These are phyloP conservation scores for Planoprotostelium fungivorum DNA, from an alignment of 78 protist genomes.

Conservation along the genomic window DNA sequence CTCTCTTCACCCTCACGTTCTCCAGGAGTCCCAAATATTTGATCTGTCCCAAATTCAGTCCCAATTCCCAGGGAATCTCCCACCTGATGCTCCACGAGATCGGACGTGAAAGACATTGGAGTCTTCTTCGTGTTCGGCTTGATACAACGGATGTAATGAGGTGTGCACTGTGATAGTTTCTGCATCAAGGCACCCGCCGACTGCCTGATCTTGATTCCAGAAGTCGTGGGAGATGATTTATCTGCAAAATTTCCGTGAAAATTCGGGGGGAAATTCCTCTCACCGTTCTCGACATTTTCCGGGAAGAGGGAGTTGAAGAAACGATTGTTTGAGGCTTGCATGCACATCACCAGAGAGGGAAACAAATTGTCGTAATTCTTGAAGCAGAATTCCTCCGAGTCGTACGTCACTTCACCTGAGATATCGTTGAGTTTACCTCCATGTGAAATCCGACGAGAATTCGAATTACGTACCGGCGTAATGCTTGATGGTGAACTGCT, in stretches of 20 bases:
- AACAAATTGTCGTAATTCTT: constrained; percentile 66
- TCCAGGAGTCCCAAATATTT: constrained; percentile 84
- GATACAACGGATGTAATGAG: constrained; percentile 91
- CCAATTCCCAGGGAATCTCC: not conserved
- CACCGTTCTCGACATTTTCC: constrained; percentile 35
- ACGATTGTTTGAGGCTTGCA: constrained; percentile 45
- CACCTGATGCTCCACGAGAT: constrained; percentile 69
- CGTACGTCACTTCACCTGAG: constrained; percentile 43
- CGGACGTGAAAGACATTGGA: constrained; percentile 31
- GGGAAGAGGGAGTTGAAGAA: constrained; percentile 60
- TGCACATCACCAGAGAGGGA: constrained; percentile 42
- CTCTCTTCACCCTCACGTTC: constrained; percentile 87
- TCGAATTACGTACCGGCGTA: constrained; percentile 44
- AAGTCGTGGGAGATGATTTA: constrained; percentile 41
- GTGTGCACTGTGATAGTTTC: constrained; percentile 49
- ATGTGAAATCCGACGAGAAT: not conserved
- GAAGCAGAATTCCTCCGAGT: constrained; percentile 48
- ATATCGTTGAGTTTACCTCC: not conserved
- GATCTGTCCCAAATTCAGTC: not conserved
- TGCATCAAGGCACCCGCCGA: constrained; percentile 57
- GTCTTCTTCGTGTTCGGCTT: constrained; percentile 77
- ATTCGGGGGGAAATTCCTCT: not conserved
- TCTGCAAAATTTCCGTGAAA: not conserved
- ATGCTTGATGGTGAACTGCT: constrained; percentile 59
- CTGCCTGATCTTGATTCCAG: constrained; percentile 37